These are phyloP conservation scores for Boletus speciosus DNA, from an alignment of 768 basidiomycete species.

Conservation along the genomic window DNA sequence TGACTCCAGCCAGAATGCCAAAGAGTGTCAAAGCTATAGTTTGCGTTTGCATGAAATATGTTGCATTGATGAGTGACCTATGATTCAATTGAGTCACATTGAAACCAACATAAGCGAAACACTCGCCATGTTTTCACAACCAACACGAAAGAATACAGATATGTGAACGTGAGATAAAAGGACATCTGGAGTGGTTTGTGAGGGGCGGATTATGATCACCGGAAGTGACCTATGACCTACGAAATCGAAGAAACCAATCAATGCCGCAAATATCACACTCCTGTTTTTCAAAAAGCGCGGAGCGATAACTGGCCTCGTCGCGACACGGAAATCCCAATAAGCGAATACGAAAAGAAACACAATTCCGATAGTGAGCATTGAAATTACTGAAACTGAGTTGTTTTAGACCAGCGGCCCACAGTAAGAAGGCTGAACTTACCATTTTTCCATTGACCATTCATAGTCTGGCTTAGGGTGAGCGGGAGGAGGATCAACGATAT, in stretches of 20 bases:
- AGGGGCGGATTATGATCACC: not conserved
- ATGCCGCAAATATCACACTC: constrained; percentile 54
- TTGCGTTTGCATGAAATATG: constrained; percentile 63
- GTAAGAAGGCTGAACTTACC: constrained; percentile 25
- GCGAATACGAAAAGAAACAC: constrained; percentile 41
- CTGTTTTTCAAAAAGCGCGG: constrained; percentile 54
- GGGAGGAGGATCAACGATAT: constrained; percentile 54
- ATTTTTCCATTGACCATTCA: constrained; percentile 43
- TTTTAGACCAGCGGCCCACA: constrained; percentile 2
- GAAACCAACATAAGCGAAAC: not conserved
- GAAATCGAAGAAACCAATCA: constrained; percentile 65
- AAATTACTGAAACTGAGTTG: constrained; percentile 44
- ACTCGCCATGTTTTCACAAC: constrained; percentile 48
- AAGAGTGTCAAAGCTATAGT: constrained; percentile 60
- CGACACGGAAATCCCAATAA: constrained; percentile 48
- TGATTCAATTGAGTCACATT: constrained; percentile 5
- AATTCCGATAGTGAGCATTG: constrained; percentile 48
- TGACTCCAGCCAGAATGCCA: constrained; percentile 55
- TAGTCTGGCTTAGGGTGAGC: constrained; percentile 45
- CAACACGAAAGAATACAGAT: constrained; percentile 66
- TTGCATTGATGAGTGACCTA: constrained; percentile 54
- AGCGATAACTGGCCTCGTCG: constrained; percentile 59
- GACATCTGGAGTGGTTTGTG: constrained; percentile 41
- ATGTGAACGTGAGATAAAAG: constrained; percentile 68
- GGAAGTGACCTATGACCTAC: constrained; percentile 33